Evolutionary conservation across 2,329 filamentous ascomycete genomes (phyloP), one percentile per base, ranked within the genome.

Genomic region (Paecilomyces variotii): DNA sequence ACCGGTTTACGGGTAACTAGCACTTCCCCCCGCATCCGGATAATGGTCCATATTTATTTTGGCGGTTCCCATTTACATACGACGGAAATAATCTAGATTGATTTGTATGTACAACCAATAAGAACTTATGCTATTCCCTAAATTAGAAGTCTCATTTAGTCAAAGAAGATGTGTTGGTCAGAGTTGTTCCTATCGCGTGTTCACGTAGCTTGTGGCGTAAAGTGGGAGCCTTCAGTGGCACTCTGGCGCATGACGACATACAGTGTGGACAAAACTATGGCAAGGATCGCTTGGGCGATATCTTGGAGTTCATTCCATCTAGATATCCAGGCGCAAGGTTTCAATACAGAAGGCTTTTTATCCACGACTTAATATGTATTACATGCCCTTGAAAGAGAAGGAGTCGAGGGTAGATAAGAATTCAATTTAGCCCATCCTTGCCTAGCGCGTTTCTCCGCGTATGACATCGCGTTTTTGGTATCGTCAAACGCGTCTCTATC

Each of bases 141-240:
- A 14, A 45, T 24, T 6, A 19, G n/a, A n/a, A 14, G 3, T 45
- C 39, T n/a, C n/a, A 7, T 19, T 14, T 24, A 19, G 7, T 19
- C n/a, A 19, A 4, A 7, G 35, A 14, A 19, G 27, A 57, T 35
- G 28, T 39, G n/a, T 45, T 28, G 39, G 28, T 62, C 68, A 63
- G 7, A 57, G 67, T 67, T 34, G 1, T 64, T 68, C 57, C 63
- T 72, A 70, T 70, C 57, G 57, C 57, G 57, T 50, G 19, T 55
- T 28, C 55, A 30, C 49, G 52, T 52, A 39, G 28, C 35, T 25
- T 25, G 35, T 24, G 25, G 45, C 35, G 25, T 26, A 11, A 52
- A 52, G 24, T 52, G 50, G 50, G 50, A 52, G 25, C 10, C 25
- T 26, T 26, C 50, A 52, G 27, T 28, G 24, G 24, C 25, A 52